Base-by-base conservation (phyloP, 2,329 filamentous ascomycete species). In the Phaeoacremonium minimum region DNA sequence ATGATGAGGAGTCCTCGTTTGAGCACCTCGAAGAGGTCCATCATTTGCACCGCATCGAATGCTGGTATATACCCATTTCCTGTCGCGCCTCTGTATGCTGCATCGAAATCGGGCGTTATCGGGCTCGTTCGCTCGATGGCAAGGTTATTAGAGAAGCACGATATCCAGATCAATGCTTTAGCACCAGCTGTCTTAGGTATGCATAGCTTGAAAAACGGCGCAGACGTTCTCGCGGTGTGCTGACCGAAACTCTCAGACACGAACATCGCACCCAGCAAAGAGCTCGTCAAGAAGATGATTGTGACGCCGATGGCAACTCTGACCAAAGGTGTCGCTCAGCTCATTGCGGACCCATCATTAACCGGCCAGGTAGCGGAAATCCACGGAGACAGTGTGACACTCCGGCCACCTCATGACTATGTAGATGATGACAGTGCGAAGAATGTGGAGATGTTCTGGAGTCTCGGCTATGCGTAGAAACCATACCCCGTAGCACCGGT, bases 41-140 rank as follows among this genome's bases (percentile, higher is more conserved):
- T 76, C 29, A 60, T 75, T 34, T 74, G 70, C 55, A 75, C 72
- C 0, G 64, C 71, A 0, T 74, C 70, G 4, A 74, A 73, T 47
- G 70, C 68, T 2, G 72, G 71, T 1, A 34, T 75, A 2, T 75
- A 76, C 42, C 59, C 69, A 0, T 73, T 76, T 37, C 64, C 69
- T 0, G 60, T 67, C 3, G 67, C 69, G 2, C 72, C 72, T 1
- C 45, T 75, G 6, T 75, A 76, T 43, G 61, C 66, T 4, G 60
- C 64, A 4, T 61, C 64, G 11, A 75, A 76, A 43, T 54, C 60
- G 31, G 72, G 58, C 7, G 55, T 75, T 1, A 56, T 75, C n/a
- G 66, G 64, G 0, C 59, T 74, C 1, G 70, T 75, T 6, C 58
- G 71, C n/a, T 67, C 69, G 1, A 50, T 71, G 12, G 65, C 60